Evolutionary conservation across 805 yeast genomes (phyloP).

Genomic region (Wickerhamiella siamensis): DNA sequence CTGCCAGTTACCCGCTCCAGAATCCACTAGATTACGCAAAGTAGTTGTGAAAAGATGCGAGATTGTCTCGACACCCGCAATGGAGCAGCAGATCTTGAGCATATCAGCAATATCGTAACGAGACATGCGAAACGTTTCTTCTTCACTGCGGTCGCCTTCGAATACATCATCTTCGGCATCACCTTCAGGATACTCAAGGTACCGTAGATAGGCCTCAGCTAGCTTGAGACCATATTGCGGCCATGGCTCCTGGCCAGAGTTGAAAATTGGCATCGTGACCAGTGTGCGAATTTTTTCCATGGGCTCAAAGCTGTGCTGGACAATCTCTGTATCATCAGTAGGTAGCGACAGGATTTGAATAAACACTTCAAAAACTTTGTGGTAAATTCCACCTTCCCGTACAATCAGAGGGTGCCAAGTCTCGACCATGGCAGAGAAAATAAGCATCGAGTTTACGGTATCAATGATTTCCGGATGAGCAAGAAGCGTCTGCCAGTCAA

Average conservation of each 20-base stretch:
- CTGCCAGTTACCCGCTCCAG: conserved; percentile 45
- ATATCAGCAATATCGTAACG: conserved; percentile 97
- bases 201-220: conserved; percentile 46
- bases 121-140: conserved; percentile 85
- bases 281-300: conserved; percentile 43
- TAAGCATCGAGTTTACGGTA: conserved; percentile 22
- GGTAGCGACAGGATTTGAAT: conserved; percentile 44
- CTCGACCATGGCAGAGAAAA: background rate
- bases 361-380: conserved; percentile 51
- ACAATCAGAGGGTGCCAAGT: conserved; percentile 84
- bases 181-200: conserved; percentile 58
- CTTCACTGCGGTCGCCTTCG: conserved; percentile 53
- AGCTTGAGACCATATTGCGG: conserved; percentile 44
- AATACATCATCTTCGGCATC: conserved; percentile 37
- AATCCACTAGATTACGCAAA: background rate
- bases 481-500: background rate
- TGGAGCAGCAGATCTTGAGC: conserved; percentile 87
- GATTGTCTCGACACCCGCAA: conserved; percentile 63
- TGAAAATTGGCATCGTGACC: background rate
- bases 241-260: conserved; percentile 33
- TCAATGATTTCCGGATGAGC: conserved; percentile 29
- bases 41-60: conserved; percentile 25
- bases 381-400: conserved; percentile 51
- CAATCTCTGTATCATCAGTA: conserved; percentile 67
- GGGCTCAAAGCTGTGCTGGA: conserved; percentile 79